Percentiles rank a stretch among this genome's conserved stretches.
phyloP scores from a whole-genome alignment of 2,329 filamentous ascomycete species.

The Aspergillus eucalypticola region DNA sequence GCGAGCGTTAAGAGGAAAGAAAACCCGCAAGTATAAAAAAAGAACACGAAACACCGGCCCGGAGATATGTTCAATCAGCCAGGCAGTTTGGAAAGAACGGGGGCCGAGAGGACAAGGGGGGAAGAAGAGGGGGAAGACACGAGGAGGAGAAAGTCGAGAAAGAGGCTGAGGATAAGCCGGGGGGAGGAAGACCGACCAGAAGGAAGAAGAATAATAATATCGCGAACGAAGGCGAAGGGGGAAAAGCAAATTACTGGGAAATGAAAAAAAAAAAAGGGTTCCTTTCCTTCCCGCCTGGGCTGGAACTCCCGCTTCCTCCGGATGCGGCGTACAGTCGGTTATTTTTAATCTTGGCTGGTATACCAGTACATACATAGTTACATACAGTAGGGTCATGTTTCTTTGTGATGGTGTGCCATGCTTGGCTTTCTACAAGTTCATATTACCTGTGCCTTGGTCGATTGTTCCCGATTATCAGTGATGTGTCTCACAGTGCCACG shows the following conservation, averaged over 20 bases:
- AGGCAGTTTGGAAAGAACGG: background rate
- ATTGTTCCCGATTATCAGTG: too few species aligned
- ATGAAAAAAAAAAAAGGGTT: background rate
- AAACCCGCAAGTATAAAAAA: background rate
- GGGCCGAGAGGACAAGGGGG: slow-evolving; percentile 4
- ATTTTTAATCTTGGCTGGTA: background rate
- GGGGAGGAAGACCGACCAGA: slow-evolving; percentile 1
- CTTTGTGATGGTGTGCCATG: background rate
- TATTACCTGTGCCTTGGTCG: background rate
- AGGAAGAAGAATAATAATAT: slow-evolving; percentile 10
- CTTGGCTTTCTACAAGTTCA: background rate
- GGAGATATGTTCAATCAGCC: background rate
- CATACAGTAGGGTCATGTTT: background rate
- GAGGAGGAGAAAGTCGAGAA: background rate
- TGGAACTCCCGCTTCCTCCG: slow-evolving; percentile 7
- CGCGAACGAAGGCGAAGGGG: background rate
- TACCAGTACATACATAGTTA: background rate
- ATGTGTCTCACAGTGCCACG: background rate
- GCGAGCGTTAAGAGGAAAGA: background rate
- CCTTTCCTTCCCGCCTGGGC: background rate
- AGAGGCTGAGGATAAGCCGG: background rate
- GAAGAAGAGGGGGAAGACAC: background rate
- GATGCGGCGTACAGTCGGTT: slow-evolving; percentile 13
- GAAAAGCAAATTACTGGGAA: background rate
- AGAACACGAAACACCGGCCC: background rate